Percentiles rank a stretch among this genome's conserved stretches.
Conservation (phyloP, 2,329 filamentous ascomycete genomes). For the Fonsecaea nubica region DNA sequence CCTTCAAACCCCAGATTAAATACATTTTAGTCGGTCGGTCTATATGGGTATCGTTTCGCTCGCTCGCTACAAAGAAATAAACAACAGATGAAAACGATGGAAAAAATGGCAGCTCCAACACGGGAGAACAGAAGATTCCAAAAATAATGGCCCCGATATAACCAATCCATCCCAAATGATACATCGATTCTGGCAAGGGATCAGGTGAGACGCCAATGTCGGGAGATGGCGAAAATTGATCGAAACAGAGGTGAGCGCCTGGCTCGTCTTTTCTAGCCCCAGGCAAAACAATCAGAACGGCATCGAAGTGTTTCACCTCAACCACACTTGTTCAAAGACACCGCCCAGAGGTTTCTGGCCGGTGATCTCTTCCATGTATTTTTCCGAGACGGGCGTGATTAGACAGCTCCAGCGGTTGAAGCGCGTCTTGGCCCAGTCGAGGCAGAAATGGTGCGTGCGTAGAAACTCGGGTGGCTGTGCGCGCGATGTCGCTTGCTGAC, state of each 20-base stretch:
- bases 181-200: neutral
- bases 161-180: neutral
- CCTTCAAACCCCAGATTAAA: neutral
- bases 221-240: neutral
- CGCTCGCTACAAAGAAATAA: neutral
- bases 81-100: neutral
- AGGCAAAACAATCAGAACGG: neutral
- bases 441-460: constrained; percentile 39
- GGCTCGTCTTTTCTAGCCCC: neutral
- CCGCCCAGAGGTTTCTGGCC: constrained; percentile 37
- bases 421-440: constrained; percentile 40
- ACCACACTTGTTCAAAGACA: constrained; percentile 41
- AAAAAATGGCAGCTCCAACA: neutral
- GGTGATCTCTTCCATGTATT: constrained; percentile 38
- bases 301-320: constrained; percentile 27
- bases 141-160: neutral
- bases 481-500: neutral
- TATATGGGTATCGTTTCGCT: constrained; percentile 5
- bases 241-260: neutral
- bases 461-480: constrained; percentile 37
- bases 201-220: neutral
- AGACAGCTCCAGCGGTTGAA: constrained; percentile 40
- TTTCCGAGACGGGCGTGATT: constrained; percentile 39
- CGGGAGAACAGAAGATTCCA: neutral
- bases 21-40: neutral